Evolutionary conservation across 2,329 filamentous ascomycete species (phyloP).

Genomic region (Colletotrichum ledebouriae): DNA sequence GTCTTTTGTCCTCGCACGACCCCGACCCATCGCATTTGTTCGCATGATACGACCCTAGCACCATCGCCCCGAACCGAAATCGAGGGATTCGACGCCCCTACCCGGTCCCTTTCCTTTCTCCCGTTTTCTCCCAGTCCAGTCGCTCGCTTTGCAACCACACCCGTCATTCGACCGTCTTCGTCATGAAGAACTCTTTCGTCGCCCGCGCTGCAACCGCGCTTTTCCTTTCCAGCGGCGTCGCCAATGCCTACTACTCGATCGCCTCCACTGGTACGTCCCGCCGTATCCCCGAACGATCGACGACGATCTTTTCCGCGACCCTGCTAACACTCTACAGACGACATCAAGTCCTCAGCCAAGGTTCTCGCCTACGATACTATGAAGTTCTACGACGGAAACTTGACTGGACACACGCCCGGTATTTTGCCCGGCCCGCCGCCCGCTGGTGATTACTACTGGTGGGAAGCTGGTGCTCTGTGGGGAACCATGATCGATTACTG

Average conservation of each 20-base stretch:
- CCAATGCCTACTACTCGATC: conserved; percentile 36
- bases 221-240: conserved; percentile 14
- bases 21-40: background rate
- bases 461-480: conserved; percentile 79
- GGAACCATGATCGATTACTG: conserved; percentile 78
- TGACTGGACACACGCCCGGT: conserved; percentile 65
- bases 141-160: conserved; percentile 29
- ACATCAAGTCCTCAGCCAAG: conserved; percentile 60
- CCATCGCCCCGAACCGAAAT: conserved; percentile 7
- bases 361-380: conserved; percentile 66
- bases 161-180: conserved; percentile 23
- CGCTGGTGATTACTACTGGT: conserved; percentile 75
- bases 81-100: conserved; percentile 17
- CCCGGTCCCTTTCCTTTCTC: conserved; percentile 5
- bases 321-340: conserved; percentile 51
- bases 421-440: conserved; percentile 69
- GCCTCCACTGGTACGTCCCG: conserved; percentile 32
- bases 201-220: conserved; percentile 32
- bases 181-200: conserved; percentile 33
- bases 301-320: background rate
- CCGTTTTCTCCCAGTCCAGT: conserved; percentile 31
- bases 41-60: conserved; percentile 29
- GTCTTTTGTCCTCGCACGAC: background rate
- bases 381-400: conserved; percentile 64
- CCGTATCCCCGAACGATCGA: background rate